Percentiles rank a stretch among this genome's conserved stretches.
phyloP scores from a whole-genome alignment of 2,329 filamentous ascomycete genomes.

The Didymellaceae sp. region DNA sequence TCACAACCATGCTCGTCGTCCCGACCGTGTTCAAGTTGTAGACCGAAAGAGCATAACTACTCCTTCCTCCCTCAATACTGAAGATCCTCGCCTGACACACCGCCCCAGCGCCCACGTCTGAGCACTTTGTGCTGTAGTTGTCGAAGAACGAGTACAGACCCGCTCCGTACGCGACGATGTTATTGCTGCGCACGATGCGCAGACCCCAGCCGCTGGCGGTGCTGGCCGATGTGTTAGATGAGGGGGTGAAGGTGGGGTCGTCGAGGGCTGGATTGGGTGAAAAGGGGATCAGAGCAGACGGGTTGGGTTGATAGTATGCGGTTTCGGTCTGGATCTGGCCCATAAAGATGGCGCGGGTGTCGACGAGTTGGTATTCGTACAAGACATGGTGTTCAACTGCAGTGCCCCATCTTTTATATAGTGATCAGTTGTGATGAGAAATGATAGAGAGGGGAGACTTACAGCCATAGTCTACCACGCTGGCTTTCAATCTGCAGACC shows the following conservation, averaged over 20 bases:
- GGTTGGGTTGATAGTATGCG: slow-evolving; percentile 83
- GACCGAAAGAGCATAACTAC: slow-evolving; percentile 44
- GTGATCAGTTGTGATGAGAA: slow-evolving; percentile 10
- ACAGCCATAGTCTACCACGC: slow-evolving; percentile 50
- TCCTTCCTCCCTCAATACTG: slow-evolving; percentile 52
- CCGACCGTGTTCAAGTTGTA: slow-evolving; percentile 59
- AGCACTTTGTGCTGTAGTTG: slow-evolving; percentile 60
- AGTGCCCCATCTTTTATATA: slow-evolving; percentile 68
- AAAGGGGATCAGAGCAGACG: slow-evolving; percentile 72
- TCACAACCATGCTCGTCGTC: slow-evolving; percentile 54
- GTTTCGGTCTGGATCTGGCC: slow-evolving; percentile 88
- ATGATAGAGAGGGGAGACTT: slow-evolving; percentile 62
- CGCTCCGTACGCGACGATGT: slow-evolving; percentile 66
- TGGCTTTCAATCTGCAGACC: slow-evolving; percentile 74
- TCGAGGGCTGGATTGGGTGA: slow-evolving; percentile 61
- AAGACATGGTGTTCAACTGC: slow-evolving; percentile 65
- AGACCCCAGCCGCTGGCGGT: slow-evolving; percentile 67
- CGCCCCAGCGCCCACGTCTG: slow-evolving; percentile 32
- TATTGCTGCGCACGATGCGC: slow-evolving; percentile 62
- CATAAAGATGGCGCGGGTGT: slow-evolving; percentile 81
- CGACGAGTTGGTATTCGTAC: slow-evolving; percentile 83
- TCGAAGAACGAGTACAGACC: slow-evolving; percentile 74
- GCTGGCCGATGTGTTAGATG: slow-evolving; percentile 24
- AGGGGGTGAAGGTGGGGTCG: slow-evolving; percentile 74
- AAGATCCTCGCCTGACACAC: slow-evolving; percentile 59